phyloP scores from a whole-genome alignment of 345 rosid species.

The Tarenaya hassleriana region DNA sequence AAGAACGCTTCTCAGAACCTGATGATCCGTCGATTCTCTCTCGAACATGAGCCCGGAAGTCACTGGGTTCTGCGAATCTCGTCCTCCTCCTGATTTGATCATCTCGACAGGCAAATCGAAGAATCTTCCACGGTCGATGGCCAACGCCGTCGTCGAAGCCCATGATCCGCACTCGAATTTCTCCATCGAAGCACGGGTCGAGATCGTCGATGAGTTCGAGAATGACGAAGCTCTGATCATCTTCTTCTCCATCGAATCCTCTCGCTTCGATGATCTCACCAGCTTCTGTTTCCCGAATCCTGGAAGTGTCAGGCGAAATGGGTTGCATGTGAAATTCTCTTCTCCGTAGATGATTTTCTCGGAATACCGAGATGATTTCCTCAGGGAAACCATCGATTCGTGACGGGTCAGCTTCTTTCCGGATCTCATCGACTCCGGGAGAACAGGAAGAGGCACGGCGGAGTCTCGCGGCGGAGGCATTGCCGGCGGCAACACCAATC shows the following conservation, averaged over 20 bases:
- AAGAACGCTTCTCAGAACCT: conserved; percentile 38
- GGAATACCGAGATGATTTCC: conserved; percentile 10
- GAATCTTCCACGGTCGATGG: conserved; percentile 37
- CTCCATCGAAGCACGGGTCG: conserved; percentile 70
- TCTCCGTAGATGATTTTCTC: conserved; percentile 21
- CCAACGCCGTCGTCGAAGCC: conserved; percentile 55
- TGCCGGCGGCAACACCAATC: conserved; percentile 39
- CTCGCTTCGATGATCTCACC: conserved; percentile 32
- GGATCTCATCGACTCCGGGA: conserved; percentile 28
- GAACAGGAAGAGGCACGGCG: conserved; percentile 28
- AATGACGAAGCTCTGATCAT: conserved; percentile 26
- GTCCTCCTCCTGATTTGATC: conserved; percentile 43
- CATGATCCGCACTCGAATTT: conserved; percentile 87
- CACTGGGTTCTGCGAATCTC: conserved; percentile 56
- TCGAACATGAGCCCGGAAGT: conserved; percentile 62
- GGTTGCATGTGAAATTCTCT: conserved; percentile 61
- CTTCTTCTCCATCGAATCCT: conserved; percentile 28
- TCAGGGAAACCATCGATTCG: conserved; percentile 8
- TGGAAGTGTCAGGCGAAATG: conserved; percentile 65
- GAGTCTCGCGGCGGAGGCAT: conserved; percentile 28
- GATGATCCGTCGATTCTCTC: conserved; percentile 31
- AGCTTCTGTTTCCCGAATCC: conserved; percentile 57
- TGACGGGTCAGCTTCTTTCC: conserved; percentile 40
- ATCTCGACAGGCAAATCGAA: conserved; percentile 63
- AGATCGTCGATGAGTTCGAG: conserved; percentile 31